Percentiles rank a stretch among this genome's conserved stretches.
Conservation (phyloP, 306 rosid genomes). For the Vigna radiata region DNA sequence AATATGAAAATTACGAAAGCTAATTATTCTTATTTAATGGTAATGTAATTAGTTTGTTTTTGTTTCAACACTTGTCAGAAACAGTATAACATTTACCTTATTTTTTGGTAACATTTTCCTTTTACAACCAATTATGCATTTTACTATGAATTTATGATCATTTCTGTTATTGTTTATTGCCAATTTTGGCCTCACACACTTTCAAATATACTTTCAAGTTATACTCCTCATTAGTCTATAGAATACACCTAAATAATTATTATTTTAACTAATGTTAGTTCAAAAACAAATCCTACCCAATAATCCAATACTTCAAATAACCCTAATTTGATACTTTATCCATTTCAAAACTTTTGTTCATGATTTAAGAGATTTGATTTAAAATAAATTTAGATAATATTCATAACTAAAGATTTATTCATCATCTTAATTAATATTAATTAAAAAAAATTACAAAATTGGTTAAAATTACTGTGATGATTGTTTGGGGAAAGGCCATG, state of each 20-base stretch:
- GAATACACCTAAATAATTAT: neutral
- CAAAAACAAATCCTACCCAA: neutral
- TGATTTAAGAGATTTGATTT: too few species aligned
- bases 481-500: slow-evolving; percentile 26
- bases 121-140: slow-evolving; percentile 35
- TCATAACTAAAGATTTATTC: too few species aligned
- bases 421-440: too few species aligned
- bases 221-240: neutral
- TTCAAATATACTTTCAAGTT: neutral
- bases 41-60: neutral
- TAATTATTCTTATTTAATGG: neutral
- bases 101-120: slow-evolving; percentile 35
- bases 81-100: neutral
- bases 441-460: too few species aligned
- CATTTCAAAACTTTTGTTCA: neutral
- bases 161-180: neutral
- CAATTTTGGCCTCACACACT: neutral
- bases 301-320: neutral
- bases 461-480: slow-evolving; percentile 49
- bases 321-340: neutral
- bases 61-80: slow-evolving; percentile 2
- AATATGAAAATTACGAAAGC: slow-evolving; percentile 8
- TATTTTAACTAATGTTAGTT: neutral
- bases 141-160: neutral
- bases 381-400: too few species aligned